phyloP scores from a whole-genome alignment of 2,329 filamentous ascomycete genomes.

The Teratosphaeriaceae sp. region DNA sequence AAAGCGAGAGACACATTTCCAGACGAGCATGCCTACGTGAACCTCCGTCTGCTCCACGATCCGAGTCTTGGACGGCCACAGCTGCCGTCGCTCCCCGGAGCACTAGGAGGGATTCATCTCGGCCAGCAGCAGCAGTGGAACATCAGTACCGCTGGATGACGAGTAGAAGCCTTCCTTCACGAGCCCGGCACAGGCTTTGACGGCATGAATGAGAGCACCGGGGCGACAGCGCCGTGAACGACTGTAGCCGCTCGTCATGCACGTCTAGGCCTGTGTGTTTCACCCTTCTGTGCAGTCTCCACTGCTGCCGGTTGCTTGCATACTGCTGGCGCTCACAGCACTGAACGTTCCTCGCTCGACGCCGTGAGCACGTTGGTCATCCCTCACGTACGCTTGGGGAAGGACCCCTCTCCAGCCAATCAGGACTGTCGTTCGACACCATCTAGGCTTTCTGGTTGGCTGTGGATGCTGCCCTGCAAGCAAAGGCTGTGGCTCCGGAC shows the following conservation, averaged over 20 bases:
- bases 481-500: too few species aligned
- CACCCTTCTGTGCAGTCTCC: background rate
- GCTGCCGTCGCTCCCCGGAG: too few species aligned
- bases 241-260: slow-evolving; percentile 1
- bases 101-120: too few species aligned
- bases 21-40: too few species aligned
- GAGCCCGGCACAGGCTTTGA: background rate
- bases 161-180: background rate
- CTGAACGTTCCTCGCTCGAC: too few species aligned
- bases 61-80: background rate
- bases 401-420: too few species aligned
- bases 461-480: too few species aligned
- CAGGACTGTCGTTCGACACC: too few species aligned
- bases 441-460: too few species aligned
- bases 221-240: background rate
- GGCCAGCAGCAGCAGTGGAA: background rate
- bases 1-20: too few species aligned
- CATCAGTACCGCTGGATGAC: background rate
- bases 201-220: background rate
- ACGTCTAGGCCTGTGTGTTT: background rate
- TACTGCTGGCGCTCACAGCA: background rate
- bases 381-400: too few species aligned
- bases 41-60: background rate
- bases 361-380: too few species aligned
- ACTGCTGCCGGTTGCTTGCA: background rate